Percentiles rank a stretch among this genome's conserved stretches.
Evolutionary conservation across 345 rosid genomes (phyloP).

Genomic region (Arabidopsis suecica): DNA sequence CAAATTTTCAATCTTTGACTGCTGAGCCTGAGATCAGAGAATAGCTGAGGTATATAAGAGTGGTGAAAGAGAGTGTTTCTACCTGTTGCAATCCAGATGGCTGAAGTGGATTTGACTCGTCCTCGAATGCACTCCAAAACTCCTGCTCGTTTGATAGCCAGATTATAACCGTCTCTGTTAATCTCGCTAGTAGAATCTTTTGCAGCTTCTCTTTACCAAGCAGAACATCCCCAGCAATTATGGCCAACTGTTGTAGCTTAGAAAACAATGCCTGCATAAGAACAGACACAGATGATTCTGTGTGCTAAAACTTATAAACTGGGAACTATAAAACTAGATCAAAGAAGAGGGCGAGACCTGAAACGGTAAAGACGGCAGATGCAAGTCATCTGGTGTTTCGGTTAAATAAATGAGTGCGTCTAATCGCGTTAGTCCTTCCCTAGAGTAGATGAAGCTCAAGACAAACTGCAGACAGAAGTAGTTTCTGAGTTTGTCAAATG

Average conservation of each 20-base stretch:
- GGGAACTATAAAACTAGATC: conserved; percentile 10
- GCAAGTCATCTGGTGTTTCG: conserved; percentile 67
- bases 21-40: background rate
- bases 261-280: conserved; percentile 85
- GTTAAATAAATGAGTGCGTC: conserved; percentile 78
- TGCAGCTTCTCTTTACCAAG: conserved; percentile 92
- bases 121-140: conserved; percentile 92
- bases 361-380: conserved; percentile 91
- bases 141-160: conserved; percentile 96
- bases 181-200: conserved; percentile 87
- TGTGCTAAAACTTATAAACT: conserved; percentile 1
- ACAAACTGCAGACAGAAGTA: conserved; percentile 97
- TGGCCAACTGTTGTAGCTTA: conserved; percentile 92
- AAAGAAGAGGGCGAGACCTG: conserved; percentile 57
- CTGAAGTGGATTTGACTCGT: conserved; percentile 74
- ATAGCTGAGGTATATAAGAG: conserved; percentile 21
- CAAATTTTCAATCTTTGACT: background rate
- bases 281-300: conserved; percentile 24
- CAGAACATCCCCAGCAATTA: conserved; percentile 92
- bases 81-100: conserved; percentile 92
- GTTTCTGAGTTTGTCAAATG: conserved; percentile 90
- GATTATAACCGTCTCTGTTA: conserved; percentile 93
- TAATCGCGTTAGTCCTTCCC: conserved; percentile 84
- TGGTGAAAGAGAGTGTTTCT: conserved; percentile 48
- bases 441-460: conserved; percentile 89